Percentiles rank a stretch among this genome's conserved stretches.
These are phyloP conservation scores for Ophiostoma angusticollis DNA, from an alignment of 2,329 filamentous ascomycete species.

Conservation along the genomic window DNA sequence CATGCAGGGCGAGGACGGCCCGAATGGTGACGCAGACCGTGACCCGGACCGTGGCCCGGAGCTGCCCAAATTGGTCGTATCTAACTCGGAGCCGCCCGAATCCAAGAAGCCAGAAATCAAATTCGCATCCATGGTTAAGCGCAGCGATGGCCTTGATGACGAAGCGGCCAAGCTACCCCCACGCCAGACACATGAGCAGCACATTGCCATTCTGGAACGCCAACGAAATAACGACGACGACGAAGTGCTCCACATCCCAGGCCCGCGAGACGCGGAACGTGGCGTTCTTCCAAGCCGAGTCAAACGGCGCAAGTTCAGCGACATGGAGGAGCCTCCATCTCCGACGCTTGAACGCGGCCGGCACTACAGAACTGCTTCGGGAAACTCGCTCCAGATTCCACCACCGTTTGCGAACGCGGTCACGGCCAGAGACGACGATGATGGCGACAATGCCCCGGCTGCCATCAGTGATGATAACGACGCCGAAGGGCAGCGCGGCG, in stretches of 20 bases:
- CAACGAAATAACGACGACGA: constrained; percentile 64
- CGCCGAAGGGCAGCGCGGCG: not conserved
- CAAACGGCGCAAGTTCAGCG: constrained; percentile 22
- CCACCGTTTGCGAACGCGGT: constrained; percentile 5
- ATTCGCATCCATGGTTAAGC: constrained; percentile 54
- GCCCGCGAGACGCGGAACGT: constrained; percentile 77
- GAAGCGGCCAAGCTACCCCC: constrained; percentile 34
- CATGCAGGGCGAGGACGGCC: not conserved
- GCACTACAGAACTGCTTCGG: constrained; percentile 18
- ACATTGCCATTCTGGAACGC: constrained; percentile 77
- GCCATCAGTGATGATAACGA: not conserved
- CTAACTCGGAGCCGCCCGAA: constrained; percentile 15
- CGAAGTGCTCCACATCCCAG: constrained; percentile 74
- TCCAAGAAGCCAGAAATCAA: constrained; percentile 39
- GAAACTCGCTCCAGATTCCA: constrained; percentile 17
- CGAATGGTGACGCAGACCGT: not conserved
- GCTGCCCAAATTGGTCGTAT: constrained; percentile 4
- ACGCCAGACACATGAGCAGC: constrained; percentile 54
- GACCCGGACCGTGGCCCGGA: not conserved
- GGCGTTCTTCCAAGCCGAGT: constrained; percentile 56
- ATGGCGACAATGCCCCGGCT: not conserved
- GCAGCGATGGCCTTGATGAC: constrained; percentile 42
- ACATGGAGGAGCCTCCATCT: constrained; percentile 21
- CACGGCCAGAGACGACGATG: not conserved
- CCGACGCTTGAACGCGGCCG: not conserved